Percentiles rank a stretch among this genome's conserved stretches.
Evolutionary conservation across 176 grass and related monocot species (phyloP).

Genomic region (Melocanna baccifera): DNA sequence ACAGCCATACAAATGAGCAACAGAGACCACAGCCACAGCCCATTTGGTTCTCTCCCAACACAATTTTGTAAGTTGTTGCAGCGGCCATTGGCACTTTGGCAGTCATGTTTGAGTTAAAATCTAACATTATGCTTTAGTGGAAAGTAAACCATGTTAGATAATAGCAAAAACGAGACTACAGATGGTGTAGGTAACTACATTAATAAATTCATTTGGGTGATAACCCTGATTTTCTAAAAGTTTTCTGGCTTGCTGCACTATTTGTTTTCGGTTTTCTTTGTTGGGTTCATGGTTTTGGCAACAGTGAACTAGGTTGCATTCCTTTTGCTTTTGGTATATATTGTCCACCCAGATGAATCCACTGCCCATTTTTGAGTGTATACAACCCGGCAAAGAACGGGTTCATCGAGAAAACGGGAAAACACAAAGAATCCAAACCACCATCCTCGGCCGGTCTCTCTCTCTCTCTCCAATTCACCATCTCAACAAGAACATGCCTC

Average conservation of each 20-base stretch:
- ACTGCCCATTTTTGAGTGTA: too few species aligned
- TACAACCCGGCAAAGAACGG: too few species aligned
- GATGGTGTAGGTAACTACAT: neutral
- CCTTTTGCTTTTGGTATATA: too few species aligned
- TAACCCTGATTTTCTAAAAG: neutral
- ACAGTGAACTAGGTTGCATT: too few species aligned
- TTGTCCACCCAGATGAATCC: too few species aligned
- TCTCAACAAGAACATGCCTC: too few species aligned
- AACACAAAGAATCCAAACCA: too few species aligned
- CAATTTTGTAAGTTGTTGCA: constrained; percentile 51
- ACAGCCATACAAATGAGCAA: too few species aligned
- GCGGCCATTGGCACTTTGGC: neutral
- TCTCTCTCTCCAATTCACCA: too few species aligned
- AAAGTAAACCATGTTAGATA: neutral
- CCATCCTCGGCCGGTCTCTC: too few species aligned
- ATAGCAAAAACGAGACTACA: neutral
- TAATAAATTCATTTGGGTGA: neutral
- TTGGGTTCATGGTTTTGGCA: neutral
- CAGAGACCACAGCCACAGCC: too few species aligned
- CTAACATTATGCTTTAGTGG: neutral
- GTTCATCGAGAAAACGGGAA: too few species aligned
- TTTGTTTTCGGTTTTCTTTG: neutral
- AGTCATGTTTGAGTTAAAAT: constrained; percentile 4
- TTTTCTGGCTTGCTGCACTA: neutral
- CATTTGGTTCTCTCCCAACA: constrained; percentile 64